phyloP scores from a whole-genome alignment of 2,329 filamentous ascomycete genomes.

The Phialocephala sp. region DNA sequence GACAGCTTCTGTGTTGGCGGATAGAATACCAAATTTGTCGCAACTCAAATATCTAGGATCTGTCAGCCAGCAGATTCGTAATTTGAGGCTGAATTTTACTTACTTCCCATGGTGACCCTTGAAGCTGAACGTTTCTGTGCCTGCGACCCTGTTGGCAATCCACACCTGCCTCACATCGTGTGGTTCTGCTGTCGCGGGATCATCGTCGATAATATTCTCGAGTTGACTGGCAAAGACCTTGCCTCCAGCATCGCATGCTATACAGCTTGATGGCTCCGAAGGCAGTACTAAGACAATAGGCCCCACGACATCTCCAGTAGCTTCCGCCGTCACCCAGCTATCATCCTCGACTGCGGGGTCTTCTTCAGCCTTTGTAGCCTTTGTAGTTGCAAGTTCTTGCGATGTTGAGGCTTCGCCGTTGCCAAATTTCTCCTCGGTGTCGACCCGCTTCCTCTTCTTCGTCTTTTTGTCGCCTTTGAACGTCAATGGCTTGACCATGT shows the following conservation, averaged over 20 bases:
- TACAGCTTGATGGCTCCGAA: slow-evolving; percentile 71
- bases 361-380: slow-evolving; percentile 24
- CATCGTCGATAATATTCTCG: slow-evolving; percentile 86
- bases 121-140: slow-evolving; percentile 81
- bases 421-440: slow-evolving; percentile 48
- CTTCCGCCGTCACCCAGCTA: slow-evolving; percentile 89
- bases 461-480: slow-evolving; percentile 98
- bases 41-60: slow-evolving; percentile 76
- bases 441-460: slow-evolving; percentile 85
- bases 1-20: slow-evolving; percentile 80
- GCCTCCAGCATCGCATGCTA: slow-evolving; percentile 86
- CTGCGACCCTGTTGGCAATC: slow-evolving; percentile 83
- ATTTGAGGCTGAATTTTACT: slow-evolving; percentile 29
- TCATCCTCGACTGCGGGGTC: slow-evolving; percentile 64
- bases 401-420: slow-evolving; percentile 38
- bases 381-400: slow-evolving; percentile 32
- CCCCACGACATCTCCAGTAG: slow-evolving; percentile 74
- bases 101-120: slow-evolving; percentile 90
- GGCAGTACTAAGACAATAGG: slow-evolving; percentile 85
- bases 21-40: slow-evolving; percentile 81
- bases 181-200: slow-evolving; percentile 85
- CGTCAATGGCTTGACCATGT: slow-evolving; percentile 85
- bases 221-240: slow-evolving; percentile 82
- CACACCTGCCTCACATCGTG: slow-evolving; percentile 97
- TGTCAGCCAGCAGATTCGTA: slow-evolving; percentile 16